phyloP scores from a whole-genome alignment of 2,329 filamentous ascomycete genomes.

The Thelonectria rubi region DNA sequence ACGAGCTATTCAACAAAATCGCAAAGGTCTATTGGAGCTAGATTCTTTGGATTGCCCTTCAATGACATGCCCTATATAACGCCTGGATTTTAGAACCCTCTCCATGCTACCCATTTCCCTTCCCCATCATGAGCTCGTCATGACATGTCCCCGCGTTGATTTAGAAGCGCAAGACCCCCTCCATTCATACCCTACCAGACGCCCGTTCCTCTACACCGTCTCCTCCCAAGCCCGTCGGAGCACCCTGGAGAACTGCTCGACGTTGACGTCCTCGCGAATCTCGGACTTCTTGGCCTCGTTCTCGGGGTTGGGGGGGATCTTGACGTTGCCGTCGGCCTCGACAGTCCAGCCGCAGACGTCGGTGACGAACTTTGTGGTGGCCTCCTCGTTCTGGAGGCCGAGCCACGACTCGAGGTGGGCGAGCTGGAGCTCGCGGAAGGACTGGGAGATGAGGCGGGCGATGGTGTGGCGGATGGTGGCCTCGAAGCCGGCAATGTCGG shows the following conservation, averaged over 20 bases:
- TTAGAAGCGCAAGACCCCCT: conserved; percentile 32
- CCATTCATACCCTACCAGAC: conserved; percentile 27
- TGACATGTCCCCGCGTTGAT: conserved; percentile 41
- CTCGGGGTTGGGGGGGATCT: conserved; percentile 91
- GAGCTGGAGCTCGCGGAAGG: conserved; percentile 77
- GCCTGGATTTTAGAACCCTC: conserved; percentile 47
- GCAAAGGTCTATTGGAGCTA: conserved; percentile 44
- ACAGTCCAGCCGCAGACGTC: conserved; percentile 90
- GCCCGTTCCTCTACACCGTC: conserved; percentile 41
- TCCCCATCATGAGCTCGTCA: conserved; percentile 42
- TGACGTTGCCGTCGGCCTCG: conserved; percentile 70
- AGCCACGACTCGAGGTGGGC: conserved; percentile 79
- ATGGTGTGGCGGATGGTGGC: conserved; percentile 92
- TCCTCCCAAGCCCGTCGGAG: conserved; percentile 89
- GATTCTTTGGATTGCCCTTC: conserved; percentile 47
- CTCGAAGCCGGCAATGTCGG: conserved; percentile 94
- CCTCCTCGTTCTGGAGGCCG: conserved; percentile 69
- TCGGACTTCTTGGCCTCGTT: conserved; percentile 97
- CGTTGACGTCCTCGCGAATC: conserved; percentile 93
- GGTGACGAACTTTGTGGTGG: conserved; percentile 79
- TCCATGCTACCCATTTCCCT: conserved; percentile 43
- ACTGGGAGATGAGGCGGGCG: conserved; percentile 83
- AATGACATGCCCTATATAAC: conserved; percentile 51
- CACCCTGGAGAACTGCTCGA: conserved; percentile 84
- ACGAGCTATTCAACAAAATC: conserved; percentile 38